Conservation (phyloP, 2,329 filamentous ascomycete genomes). For the Endothia cerciana region DNA sequence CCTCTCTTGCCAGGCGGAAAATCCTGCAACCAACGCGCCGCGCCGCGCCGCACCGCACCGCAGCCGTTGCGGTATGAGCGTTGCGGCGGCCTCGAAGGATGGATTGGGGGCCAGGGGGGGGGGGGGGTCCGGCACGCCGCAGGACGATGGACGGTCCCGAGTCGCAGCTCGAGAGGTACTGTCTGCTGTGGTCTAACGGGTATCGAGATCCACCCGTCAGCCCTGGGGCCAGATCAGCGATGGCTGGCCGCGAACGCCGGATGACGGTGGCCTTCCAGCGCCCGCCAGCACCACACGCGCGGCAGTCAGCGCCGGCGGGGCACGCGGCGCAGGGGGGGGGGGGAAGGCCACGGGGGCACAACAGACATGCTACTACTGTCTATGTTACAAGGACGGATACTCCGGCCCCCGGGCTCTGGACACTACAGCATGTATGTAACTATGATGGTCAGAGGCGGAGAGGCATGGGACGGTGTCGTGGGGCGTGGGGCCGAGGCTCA, state of each 20-base stretch:
- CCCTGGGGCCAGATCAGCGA: background rate
- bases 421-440: too few species aligned
- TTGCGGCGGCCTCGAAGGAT: background rate
- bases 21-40: constrained; percentile 1
- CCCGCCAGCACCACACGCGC: background rate
- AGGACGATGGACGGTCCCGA: background rate
- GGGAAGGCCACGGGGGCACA: background rate
- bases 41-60: too few species aligned
- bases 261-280: background rate
- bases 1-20: background rate
- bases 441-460: too few species aligned
- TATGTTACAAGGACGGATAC: background rate
- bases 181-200: background rate
- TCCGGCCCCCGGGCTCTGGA: background rate
- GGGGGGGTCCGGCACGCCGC: constrained; percentile 1
- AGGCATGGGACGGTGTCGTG: too few species aligned
- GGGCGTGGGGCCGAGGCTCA: too few species aligned
- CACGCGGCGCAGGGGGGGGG: background rate
- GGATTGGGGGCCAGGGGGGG: constrained; percentile 3
- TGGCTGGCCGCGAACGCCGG: background rate
- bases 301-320: background rate
- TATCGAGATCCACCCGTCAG: background rate
- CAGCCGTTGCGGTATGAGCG: background rate
- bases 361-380: background rate
- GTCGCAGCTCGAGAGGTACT: background rate